Base-by-base conservation (phyloP, 2,329 filamentous ascomycete species). In the Magnaporthiopsis poae region DNA sequence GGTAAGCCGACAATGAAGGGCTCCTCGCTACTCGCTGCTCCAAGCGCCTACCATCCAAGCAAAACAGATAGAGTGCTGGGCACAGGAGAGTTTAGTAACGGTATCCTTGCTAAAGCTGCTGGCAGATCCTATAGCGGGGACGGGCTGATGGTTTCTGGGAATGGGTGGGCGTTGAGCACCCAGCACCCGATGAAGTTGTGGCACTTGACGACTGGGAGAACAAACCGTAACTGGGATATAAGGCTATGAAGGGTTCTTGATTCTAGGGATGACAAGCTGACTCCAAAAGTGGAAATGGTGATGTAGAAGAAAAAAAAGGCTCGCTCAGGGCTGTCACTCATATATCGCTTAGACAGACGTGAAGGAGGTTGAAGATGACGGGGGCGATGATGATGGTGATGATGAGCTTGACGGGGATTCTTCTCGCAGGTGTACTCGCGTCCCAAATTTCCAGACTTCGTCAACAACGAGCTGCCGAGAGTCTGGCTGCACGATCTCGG, bases 391-490 rank as follows among this genome's bases (percentile, higher is more conserved):
- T n/a, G 62, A 36, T 27, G 27, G 2, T 27, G 27, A 27, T 18
- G 33, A 60, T 31, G 46, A 21, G 29, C 63, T 60, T 33, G 63
- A 33, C n/a, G 63, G 15, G 29, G 59, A 15, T 11, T 62, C 64
- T 35, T 65, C 60, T 5, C 59, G 36, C 9, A 25, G 46, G 66
- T 70, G 66, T 2, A 89, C 82, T 70, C 80, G 79, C 52, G 77
- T 77, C 7, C 90, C 90, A 79, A 91, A 91, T 77, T 92, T 92
- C 90, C 89, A 92, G 27, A 92, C 89, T 76, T 91, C 85, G 68
- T 91, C 88, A n/a, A 92, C 80, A 13, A 83, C 79, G 60, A 94
- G 77, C 67, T 80, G 82, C 68, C 76, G 80, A 59, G 71, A 74
- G 68, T 70, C 65, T 15, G 46, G 11, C 52, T 68, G 62, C 60